A percentile compares a stretch with the other conserved stretches of the same genome.
phyloP scores from a whole-genome alignment of 2,329 filamentous ascomycete genomes.

The Trichoderma harzianum region DNA sequence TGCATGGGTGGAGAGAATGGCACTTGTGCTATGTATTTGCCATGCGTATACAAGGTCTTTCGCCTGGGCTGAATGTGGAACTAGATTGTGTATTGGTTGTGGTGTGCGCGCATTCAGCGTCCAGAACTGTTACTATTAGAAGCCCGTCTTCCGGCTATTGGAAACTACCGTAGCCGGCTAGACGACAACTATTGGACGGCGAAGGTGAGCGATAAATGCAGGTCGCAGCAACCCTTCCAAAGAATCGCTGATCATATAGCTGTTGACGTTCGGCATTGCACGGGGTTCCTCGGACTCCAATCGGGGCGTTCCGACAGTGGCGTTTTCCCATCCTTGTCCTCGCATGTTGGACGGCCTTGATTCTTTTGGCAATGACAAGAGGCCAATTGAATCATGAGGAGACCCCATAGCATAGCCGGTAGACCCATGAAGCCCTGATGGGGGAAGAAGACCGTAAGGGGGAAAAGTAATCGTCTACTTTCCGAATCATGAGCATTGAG shows the following conservation, averaged over 20 bases:
- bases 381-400: background rate
- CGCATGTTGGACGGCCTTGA: background rate
- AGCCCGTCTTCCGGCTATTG: background rate
- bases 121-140: background rate
- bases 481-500: background rate
- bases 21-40: background rate
- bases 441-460: background rate
- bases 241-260: background rate
- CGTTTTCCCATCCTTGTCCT: background rate
- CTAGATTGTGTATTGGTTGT: background rate
- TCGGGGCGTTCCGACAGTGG: conserved; percentile 10
- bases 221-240: background rate
- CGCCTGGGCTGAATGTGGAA: background rate
- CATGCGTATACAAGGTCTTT: background rate
- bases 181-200: background rate
- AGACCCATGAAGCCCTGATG: background rate
- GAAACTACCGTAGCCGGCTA: background rate
- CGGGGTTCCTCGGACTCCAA: background rate
- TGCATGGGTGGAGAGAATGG: background rate
- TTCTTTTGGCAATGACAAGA: background rate
- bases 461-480: background rate
- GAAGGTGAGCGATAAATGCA: background rate
- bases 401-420: background rate
- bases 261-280: background rate
- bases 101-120: background rate